A percentile compares a stretch with the other conserved stretches of the same genome.
These are phyloP conservation scores for Mucor piriformis DNA, from an alignment of 371 early-diverging fungal genomes.

Conservation along the genomic window DNA sequence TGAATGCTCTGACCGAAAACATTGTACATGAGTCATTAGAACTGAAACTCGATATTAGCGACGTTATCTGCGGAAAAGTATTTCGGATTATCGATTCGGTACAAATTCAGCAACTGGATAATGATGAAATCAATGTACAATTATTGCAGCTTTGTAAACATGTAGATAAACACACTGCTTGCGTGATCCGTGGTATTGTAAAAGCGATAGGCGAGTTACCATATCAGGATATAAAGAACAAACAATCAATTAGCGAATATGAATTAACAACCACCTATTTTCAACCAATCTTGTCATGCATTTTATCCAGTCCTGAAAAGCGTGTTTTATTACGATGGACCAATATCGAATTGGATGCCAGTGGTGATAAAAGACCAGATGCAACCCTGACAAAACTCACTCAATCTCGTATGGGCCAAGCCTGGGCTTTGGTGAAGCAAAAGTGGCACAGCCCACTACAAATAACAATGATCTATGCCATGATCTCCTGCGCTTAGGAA, in stretches of 20 bases:
- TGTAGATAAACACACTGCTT: slow-evolving; percentile 20
- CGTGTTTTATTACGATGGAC: slow-evolving; percentile 22
- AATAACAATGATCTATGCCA: slow-evolving; percentile 27
- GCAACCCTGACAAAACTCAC: slow-evolving; percentile 25
- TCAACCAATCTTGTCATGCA: slow-evolving; percentile 16
- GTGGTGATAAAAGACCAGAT: slow-evolving; percentile 26
- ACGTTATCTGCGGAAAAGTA: slow-evolving; percentile 17
- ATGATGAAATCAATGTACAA: slow-evolving; percentile 22
- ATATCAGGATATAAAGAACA: slow-evolving; percentile 23
- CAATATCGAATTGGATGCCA: slow-evolving; percentile 27
- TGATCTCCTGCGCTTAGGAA: slow-evolving; percentile 24
- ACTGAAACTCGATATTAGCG: slow-evolving; percentile 14
- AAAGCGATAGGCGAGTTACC: slow-evolving; percentile 24
- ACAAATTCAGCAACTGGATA: slow-evolving; percentile 23
- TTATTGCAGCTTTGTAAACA: slow-evolving; percentile 25
- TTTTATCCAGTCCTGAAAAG: slow-evolving; percentile 24
- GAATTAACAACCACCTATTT: slow-evolving; percentile 11
- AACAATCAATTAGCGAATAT: slow-evolving; percentile 23
- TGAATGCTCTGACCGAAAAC: slow-evolving; percentile 22
- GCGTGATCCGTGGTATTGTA: slow-evolving; percentile 23
- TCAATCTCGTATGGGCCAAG: slow-evolving; percentile 28
- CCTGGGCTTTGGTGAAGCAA: slow-evolving; percentile 31
- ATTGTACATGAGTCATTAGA: slow-evolving; percentile 22
- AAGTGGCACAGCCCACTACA: slow-evolving; percentile 27
- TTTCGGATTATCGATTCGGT: slow-evolving; percentile 24